Conservation (phyloP, 371 early-diverging fungal species). For the Chytridiales sp. region DNA sequence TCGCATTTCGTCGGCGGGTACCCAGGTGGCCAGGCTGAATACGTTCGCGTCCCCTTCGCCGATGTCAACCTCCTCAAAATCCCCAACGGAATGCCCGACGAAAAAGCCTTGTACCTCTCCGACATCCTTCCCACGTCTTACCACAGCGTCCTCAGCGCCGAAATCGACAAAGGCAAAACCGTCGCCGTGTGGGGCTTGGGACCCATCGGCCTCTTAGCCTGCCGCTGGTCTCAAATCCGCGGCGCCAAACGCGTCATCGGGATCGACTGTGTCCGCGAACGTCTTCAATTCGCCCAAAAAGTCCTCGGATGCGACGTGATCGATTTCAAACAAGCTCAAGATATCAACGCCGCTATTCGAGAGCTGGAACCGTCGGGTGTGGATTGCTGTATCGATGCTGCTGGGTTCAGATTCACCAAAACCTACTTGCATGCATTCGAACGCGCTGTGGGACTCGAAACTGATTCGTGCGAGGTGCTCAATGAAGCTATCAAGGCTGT, state of each 20-base stretch:
- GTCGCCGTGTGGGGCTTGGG: constrained; percentile 63
- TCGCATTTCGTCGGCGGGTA: constrained; percentile 52
- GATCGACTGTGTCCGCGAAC: constrained; percentile 53
- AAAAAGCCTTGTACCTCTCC: constrained; percentile 56
- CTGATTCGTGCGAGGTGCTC: constrained; percentile 59
- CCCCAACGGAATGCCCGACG: constrained; percentile 51
- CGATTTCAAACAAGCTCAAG: constrained; percentile 47
- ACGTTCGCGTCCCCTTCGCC: constrained; percentile 57
- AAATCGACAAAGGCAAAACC: constrained; percentile 47
- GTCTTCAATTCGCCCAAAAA: constrained; percentile 48
- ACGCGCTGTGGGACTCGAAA: constrained; percentile 55
- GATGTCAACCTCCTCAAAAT: constrained; percentile 59
- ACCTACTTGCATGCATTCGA: constrained; percentile 50
- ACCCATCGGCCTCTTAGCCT: constrained; percentile 57
- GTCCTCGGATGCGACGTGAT: constrained; percentile 49
- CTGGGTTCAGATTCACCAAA: constrained; percentile 60
- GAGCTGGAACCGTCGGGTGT: constrained; percentile 50
- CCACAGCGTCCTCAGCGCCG: constrained; percentile 52
- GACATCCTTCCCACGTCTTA: constrained; percentile 63
- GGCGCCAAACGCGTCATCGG: constrained; percentile 56
- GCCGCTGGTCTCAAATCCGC: constrained; percentile 53
- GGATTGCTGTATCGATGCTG: constrained; percentile 57
- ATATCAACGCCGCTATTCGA: constrained; percentile 43
- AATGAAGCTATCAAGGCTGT: constrained; percentile 52
- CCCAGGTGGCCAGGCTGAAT: constrained; percentile 61